Evolutionary conservation across 306 rosid species (phyloP), one percentile per base, ranked within the genome.

Genomic region (Spatholobus suberectus): DNA sequence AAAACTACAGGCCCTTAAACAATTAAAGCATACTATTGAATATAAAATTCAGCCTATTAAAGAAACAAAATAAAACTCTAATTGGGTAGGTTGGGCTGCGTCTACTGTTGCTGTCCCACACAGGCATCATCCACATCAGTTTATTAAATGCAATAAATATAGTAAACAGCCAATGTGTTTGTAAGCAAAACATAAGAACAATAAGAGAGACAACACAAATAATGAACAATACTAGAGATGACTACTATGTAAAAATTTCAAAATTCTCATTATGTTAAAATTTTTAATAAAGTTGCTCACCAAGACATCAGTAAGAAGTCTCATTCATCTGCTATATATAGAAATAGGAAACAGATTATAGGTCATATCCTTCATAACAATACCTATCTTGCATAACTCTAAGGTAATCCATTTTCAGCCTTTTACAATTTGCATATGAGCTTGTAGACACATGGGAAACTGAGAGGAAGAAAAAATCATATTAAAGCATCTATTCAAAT

Each of bases 351-450:
- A 37, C 13, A 21, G 6, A 55, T 11, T 10, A 54, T 5, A 54
- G 67, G 13, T 74, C 32, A 29, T 73, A 47, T 47, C 20, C 49
- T 73, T 35, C 67, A 20, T 37, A 35, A 20, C 79, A 57, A 37
- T 14, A 66, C 52, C 54, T 34, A 35, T 49, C 51, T 66, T 49
- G 38, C 66, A 58, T 21, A 58, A 75, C 70, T 57, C 52, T 23
- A 47, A 78, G 66, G 11, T 20, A 62, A 49, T 70, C 46, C 58
- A 70, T 43, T 69, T 61, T 63, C 76, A 52, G 47, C 75, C 80
- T 65, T 81, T 13, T 52, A 82, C 49, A 21, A 66, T 70, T 51
- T 54, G 40, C 70, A 38, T 52, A 54, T 40, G 41, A 81, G 32
- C 51, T 66, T 52, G 76, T 38, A 52, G 38, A 8, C 62, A 29